phyloP scores from a whole-genome alignment of 192 early-diverging fungal genomes.

The Kappamyces sp. region DNA sequence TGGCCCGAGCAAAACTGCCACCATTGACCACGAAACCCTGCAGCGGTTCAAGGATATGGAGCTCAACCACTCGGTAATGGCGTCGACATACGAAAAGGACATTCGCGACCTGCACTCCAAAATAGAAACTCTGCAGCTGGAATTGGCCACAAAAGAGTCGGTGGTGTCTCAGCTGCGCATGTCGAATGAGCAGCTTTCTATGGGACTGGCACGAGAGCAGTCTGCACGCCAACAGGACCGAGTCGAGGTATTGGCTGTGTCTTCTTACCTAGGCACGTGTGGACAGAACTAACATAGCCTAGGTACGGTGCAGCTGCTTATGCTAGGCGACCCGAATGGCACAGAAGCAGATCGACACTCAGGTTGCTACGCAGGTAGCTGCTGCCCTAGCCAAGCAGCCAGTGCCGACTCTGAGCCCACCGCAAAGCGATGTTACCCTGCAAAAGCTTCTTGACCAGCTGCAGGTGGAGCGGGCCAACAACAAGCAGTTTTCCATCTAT shows the following conservation, averaged over 20 bases:
- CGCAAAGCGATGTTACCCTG: not conserved
- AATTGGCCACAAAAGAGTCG: conserved; percentile 8
- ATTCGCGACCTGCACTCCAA: conserved; percentile 6
- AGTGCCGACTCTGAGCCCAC: too few species aligned
- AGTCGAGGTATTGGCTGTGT: not conserved
- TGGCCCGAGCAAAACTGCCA: not conserved
- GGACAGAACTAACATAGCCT: too few species aligned
- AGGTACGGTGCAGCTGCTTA: too few species aligned
- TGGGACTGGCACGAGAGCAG: conserved; percentile 8
- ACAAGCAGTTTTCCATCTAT: conserved; percentile 10
- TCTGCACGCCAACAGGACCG: not conserved
- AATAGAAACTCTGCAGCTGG: conserved; percentile 4
- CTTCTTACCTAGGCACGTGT: not conserved
- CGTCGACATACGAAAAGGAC: conserved; percentile 12
- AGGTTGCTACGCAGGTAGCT: too few species aligned
- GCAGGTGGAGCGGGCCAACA: not conserved
- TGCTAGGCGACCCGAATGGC: too few species aligned
- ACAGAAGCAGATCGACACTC: too few species aligned
- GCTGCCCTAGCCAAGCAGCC: too few species aligned
- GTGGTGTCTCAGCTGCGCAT: not conserved
- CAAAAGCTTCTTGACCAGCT: conserved; percentile 7
- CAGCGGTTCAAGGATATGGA: conserved; percentile 9
- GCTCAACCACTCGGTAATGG: not conserved
- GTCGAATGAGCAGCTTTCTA: conserved; percentile 12
- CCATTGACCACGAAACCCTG: conserved; percentile 6